Conservation (phyloP, 2,329 filamentous ascomycete species). For the Botrytis porri region DNA sequence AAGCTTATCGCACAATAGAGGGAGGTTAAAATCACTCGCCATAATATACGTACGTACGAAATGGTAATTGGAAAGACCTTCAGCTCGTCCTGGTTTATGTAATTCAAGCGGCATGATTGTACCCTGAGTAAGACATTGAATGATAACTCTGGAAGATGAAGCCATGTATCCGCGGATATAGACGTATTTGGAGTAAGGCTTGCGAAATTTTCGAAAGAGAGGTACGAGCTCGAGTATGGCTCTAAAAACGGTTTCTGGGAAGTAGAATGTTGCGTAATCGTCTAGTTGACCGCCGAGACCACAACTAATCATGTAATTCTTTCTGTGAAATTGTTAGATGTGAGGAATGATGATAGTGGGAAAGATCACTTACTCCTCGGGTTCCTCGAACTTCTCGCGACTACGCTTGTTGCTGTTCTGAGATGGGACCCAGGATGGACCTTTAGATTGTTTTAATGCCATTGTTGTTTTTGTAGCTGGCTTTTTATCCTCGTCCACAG, state of each 20-base stretch:
- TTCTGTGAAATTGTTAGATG: not conserved
- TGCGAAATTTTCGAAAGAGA: not conserved
- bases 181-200: not conserved
- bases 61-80: not conserved
- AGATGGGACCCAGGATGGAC: not conserved
- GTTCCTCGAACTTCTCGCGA: not conserved
- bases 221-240: not conserved
- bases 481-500: too few relatives aligned
- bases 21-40: not conserved
- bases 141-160: not conserved
- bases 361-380: not conserved
- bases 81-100: not conserved
- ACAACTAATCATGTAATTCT: not conserved
- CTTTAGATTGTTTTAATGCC: too few relatives aligned
- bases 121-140: not conserved
- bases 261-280: not conserved
- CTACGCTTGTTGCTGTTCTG: not conserved
- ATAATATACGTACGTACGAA: not conserved
- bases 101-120: not conserved
- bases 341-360: fast-evolving
- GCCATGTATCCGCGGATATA: not conserved
- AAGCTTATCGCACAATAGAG: not conserved
- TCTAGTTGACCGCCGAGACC: not conserved
- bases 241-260: not conserved
- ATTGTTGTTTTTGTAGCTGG: not conserved